Evolutionary conservation across 2,329 filamentous ascomycete species (phyloP).

Genomic region (Didymella keratinophila): DNA sequence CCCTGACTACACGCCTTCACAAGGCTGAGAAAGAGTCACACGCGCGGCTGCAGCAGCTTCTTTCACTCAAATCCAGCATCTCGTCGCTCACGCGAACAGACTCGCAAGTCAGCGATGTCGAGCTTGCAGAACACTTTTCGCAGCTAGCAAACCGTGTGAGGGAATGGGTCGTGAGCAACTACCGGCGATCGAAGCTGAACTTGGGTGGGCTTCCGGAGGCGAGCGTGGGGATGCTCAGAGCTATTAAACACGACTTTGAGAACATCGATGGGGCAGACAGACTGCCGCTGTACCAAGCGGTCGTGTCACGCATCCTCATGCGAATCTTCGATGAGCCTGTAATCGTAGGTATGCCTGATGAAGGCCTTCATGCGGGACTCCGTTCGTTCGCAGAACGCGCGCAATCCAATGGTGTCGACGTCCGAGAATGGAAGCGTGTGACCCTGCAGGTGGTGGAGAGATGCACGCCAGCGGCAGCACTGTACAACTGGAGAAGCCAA

Average conservation of each 20-base stretch:
- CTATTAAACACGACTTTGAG: conserved; percentile 29
- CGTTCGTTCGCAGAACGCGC: conserved; percentile 30
- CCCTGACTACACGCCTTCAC: conserved; percentile 42
- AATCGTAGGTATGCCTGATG: conserved; percentile 37
- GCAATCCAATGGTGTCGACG: conserved; percentile 27
- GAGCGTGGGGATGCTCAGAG: conserved; percentile 26
- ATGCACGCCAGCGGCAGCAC: conserved; percentile 10
- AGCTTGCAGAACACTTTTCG: conserved; percentile 68
- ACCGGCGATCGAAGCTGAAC: conserved; percentile 66
- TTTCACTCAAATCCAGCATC: conserved; percentile 75
- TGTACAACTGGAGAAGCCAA: background rate
- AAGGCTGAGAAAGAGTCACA: conserved; percentile 64
- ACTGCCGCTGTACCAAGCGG: conserved; percentile 45
- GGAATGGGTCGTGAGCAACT: conserved; percentile 77
- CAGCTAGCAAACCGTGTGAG: conserved; percentile 72
- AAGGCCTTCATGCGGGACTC: conserved; percentile 29
- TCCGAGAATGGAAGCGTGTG: conserved; percentile 40
- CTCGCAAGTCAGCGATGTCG: conserved; percentile 70
- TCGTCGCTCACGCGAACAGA: conserved; percentile 70
- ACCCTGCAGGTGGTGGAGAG: conserved; percentile 40
- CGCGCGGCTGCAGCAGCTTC: conserved; percentile 65
- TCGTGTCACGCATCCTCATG: conserved; percentile 39
- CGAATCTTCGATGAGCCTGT: conserved; percentile 39
- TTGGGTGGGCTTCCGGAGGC: conserved; percentile 28
- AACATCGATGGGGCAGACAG: conserved; percentile 30